Base-by-base conservation (phyloP, 441 rosid species). In the Eutrema salsugineum region DNA sequence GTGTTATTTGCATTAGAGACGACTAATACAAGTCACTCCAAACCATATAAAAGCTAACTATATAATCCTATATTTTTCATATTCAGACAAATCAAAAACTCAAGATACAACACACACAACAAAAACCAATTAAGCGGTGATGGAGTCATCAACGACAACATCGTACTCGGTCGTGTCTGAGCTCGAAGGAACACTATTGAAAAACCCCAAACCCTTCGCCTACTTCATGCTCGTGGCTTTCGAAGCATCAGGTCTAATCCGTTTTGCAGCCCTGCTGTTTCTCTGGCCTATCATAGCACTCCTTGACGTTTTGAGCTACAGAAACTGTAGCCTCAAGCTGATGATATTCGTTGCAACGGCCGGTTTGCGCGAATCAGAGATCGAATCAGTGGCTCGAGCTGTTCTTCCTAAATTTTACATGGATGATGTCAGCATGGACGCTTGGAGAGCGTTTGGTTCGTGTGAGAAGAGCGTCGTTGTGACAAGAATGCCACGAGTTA, bases 201-300 rank as follows among this genome's bases (percentile, higher is more conserved):
- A 79, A 57, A 85, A 85, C 77, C 82, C 81, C 0, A 78, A 88
- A 46, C 78, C 86, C 0, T 91, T 91, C 72, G 86, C 88, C 2
- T 93, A 91, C 83, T 91, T 89, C 84, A 89, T 91, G 96, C 75
- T 91, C 53, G 81, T 91, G 5, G 96, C 97, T 19, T 93, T 89
- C 17, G 98, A 93, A 71, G 90, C 91, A 0, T 88, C 96, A 8
- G 94, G 97, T 61, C 53, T 91, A 58, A 19, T 88, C 19, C 93
- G 98, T 16, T 89, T 91, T 32, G 78, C 83, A 2, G 16, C 79
- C 35, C 36, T 93, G 75, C 59, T 93, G 66, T 20, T 86, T 46
- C 47, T 87, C 0, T 88, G 91, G 88, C 98, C 98, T 2, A 68
- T 86, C 60, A 82, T 89, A 48, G 61, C 84, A 47, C 63, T 86